Evolutionary conservation across 2,329 filamentous ascomycete genomes (phyloP), one percentile per base, ranked within the genome.

Genomic region (Ceratocystis lukuohia): DNA sequence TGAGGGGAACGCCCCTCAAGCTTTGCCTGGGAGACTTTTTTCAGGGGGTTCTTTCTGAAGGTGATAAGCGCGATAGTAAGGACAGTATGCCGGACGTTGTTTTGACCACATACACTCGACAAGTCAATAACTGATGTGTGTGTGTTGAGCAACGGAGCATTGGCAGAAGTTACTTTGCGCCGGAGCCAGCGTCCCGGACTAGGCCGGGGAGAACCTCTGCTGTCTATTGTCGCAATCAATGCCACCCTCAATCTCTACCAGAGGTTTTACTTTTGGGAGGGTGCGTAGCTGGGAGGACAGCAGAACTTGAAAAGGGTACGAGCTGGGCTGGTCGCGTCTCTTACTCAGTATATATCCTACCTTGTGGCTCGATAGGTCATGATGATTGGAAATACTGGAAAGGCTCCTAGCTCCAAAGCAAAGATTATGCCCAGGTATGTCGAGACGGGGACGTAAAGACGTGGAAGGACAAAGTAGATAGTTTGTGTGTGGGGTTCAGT

Each of bases 11-110:
- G 37, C 10, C 3, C 33, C 37, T 12, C 37, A 41, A 41, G 37
- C 37, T 41, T 41, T 41, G 8, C 10, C 10, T 3, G 2, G 37
- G 37, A 41, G 37, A 41, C 41, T 46, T 48, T 66, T 63, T 59
- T 41, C 65, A 64, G 61, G 74, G 76, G 76, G 72, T 76, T 75
- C 75, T 79, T 79, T 80, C 79, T 80, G 79, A 81, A 81, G 78
- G 79, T 78, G 80, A 81, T 72, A 82, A 80, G 78, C 79, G 80
- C 77, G 80, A 81, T 82, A 82, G 78, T 80, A 80, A 80, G 78
- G 70, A 76, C 75, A 71, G 71, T 67, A 74, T 76, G 74, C 75
- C 72, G 45, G 71, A 71, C 48, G 62, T 67, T 66, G 41, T 28
- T 33, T 15, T 59, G 5, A 53, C 48, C 25, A 25, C 48, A 53